Evolutionary conservation across 1,284 basidiomycete species (phyloP).

Genomic region (Anthracocystis panici-leucophaei): DNA sequence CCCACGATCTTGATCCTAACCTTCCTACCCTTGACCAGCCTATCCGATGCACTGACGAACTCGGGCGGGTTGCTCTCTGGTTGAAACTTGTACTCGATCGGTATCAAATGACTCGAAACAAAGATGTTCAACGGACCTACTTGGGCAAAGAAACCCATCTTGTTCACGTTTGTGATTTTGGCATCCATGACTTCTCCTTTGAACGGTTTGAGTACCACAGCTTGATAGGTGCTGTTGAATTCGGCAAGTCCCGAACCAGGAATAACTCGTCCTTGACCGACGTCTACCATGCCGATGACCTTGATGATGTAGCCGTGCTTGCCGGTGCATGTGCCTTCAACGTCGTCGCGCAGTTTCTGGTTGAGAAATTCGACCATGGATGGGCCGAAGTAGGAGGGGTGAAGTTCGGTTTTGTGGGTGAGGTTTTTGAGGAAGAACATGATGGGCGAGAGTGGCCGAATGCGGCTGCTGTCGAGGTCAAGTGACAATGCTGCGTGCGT

Average conservation of each 20-base stretch:
- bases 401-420: slow-evolving; percentile 92
- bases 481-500: neutral
- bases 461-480: neutral
- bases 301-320: slow-evolving; percentile 93
- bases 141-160: slow-evolving; percentile 99
- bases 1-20: slow-evolving; percentile 96
- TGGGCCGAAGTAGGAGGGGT: slow-evolving; percentile 97
- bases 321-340: slow-evolving; percentile 96
- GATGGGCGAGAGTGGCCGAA: slow-evolving; percentile 6
- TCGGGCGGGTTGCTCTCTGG: slow-evolving; percentile 68
- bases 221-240: slow-evolving; percentile 73
- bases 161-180: slow-evolving; percentile 93
- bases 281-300: slow-evolving; percentile 77
- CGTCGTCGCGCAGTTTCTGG: slow-evolving; percentile 92
- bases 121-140: slow-evolving; percentile 79
- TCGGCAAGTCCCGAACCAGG: slow-evolving; percentile 93
- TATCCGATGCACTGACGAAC: slow-evolving; percentile 59
- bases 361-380: slow-evolving; percentile 92
- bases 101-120: slow-evolving; percentile 86
- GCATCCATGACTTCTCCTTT: slow-evolving; percentile 99
- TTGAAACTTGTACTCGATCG: slow-evolving; percentile 73
- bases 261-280: slow-evolving; percentile 77
- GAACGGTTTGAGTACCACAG: slow-evolving; percentile 74
- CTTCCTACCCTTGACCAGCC: slow-evolving; percentile 84
- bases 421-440: slow-evolving; percentile 78